Evolutionary conservation across 345 rosid genomes (phyloP).

Genomic region (Dipteronia sinensis): DNA sequence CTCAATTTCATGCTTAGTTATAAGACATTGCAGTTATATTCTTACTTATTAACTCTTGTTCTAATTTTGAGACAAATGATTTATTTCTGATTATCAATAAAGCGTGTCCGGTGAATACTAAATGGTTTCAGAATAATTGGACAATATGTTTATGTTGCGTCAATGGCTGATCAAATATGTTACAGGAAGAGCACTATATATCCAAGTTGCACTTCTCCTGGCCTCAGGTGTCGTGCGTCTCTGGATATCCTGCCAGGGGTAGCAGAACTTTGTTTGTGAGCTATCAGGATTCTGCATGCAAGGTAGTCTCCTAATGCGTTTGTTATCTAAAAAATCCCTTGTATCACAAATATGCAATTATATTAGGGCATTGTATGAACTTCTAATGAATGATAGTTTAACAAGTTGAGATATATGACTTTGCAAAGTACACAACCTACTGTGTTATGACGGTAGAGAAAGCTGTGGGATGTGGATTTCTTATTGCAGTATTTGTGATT

Average conservation of each 20-base stretch:
- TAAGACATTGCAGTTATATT: neutral
- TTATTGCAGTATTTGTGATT: neutral
- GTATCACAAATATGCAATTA: neutral
- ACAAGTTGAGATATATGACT: neutral
- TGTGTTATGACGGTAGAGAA: neutral
- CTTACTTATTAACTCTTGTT: neutral
- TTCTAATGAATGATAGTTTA: neutral
- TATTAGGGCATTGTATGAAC: neutral
- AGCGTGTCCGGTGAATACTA: neutral
- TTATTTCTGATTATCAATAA: neutral
- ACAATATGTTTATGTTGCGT: neutral
- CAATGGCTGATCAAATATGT: neutral
- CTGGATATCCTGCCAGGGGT: slow-evolving; percentile 76
- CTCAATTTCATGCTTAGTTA: neutral
- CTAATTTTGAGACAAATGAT: neutral
- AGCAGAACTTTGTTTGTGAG: slow-evolving; percentile 65
- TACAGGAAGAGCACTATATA: slow-evolving; percentile 89
- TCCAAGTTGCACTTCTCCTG: slow-evolving; percentile 78
- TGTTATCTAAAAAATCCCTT: neutral
- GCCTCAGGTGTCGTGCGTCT: slow-evolving; percentile 74
- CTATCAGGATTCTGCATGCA: slow-evolving; percentile 53
- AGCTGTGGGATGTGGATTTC: neutral
- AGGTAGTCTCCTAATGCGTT: slow-evolving; percentile 37
- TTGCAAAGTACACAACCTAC: neutral
- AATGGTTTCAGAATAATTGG: neutral